A percentile compares a stretch with the other conserved stretches of the same genome.
Conservation (phyloP, 768 basidiomycete species). For the Lactarius psammicola region DNA sequence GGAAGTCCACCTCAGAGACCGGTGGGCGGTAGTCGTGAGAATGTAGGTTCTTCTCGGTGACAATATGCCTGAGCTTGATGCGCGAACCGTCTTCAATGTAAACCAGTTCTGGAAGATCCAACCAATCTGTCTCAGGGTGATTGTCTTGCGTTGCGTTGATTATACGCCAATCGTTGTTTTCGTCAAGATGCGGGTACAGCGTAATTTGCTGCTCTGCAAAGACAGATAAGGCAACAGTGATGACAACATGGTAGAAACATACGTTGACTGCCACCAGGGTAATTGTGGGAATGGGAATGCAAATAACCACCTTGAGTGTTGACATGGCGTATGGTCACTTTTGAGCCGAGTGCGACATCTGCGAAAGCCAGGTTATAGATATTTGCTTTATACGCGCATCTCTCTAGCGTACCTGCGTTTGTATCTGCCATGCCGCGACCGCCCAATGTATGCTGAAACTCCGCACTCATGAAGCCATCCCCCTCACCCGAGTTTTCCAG, state of each 20-base stretch:
- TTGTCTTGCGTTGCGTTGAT: constrained; percentile 63
- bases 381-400: not conserved
- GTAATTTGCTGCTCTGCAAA: constrained; percentile 93
- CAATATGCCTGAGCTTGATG: constrained; percentile 77
- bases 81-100: constrained; percentile 65
- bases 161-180: constrained; percentile 92
- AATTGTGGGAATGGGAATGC: constrained; percentile 89
- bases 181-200: constrained; percentile 96
- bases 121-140: constrained; percentile 48
- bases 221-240: constrained; percentile 1
- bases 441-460: constrained; percentile 93
- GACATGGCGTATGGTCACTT: constrained; percentile 79
- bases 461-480: constrained; percentile 98
- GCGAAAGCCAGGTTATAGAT: not conserved
- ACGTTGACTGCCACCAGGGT: constrained; percentile 91
- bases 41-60: constrained; percentile 85
- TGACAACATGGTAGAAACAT: constrained; percentile 34
- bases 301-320: constrained; percentile 99
- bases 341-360: constrained; percentile 87
- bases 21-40: constrained; percentile 95
- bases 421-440: constrained; percentile 93
- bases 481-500: constrained; percentile 91
- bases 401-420: constrained; percentile 62
- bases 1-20: constrained; percentile 96
- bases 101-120: constrained; percentile 47